Evolutionary conservation across 805 yeast species (phyloP).

Genomic region (Yamadazyma laniorum): DNA sequence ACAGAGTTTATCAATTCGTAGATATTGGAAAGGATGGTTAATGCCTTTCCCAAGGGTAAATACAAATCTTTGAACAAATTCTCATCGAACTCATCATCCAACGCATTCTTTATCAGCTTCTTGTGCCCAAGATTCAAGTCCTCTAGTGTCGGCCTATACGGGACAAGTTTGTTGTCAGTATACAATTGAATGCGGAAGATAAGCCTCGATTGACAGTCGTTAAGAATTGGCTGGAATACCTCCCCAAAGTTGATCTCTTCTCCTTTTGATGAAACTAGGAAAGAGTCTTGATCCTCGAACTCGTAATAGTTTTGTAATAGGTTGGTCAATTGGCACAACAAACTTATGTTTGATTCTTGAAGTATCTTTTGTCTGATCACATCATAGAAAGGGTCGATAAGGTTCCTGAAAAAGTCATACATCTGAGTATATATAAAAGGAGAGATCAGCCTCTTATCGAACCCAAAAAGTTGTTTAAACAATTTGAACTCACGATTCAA

Average conservation of each 20-base stretch:
- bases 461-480: conserved; percentile 52
- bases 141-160: conserved; percentile 63
- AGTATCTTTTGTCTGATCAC: conserved; percentile 62
- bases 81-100: conserved; percentile 35
- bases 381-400: conserved; percentile 80
- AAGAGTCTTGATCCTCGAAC: conserved; percentile 45
- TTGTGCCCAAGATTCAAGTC: conserved; percentile 61
- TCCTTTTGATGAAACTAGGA: conserved; percentile 12
- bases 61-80: conserved; percentile 51
- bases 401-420: conserved; percentile 56
- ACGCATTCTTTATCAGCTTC: conserved; percentile 18
- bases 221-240: conserved; percentile 66
- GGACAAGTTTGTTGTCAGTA: conserved; percentile 65
- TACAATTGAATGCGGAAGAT: conserved; percentile 75
- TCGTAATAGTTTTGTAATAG: conserved; percentile 67
- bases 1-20: conserved; percentile 75
- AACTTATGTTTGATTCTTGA: conserved; percentile 65
- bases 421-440: conserved; percentile 28
- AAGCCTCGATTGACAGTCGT: conserved; percentile 76
- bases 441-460: conserved; percentile 12
- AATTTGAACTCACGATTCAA: conserved; percentile 60
- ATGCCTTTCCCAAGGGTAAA: conserved; percentile 68
- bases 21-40: conserved; percentile 69
- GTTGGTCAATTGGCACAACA: conserved; percentile 72
- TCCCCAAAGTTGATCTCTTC: conserved; percentile 41